A percentile compares a stretch with the other conserved stretches of the same genome.
These are phyloP conservation scores for Heteromeles arbutifolia DNA, from an alignment of 306 rosid species.

Conservation along the genomic window DNA sequence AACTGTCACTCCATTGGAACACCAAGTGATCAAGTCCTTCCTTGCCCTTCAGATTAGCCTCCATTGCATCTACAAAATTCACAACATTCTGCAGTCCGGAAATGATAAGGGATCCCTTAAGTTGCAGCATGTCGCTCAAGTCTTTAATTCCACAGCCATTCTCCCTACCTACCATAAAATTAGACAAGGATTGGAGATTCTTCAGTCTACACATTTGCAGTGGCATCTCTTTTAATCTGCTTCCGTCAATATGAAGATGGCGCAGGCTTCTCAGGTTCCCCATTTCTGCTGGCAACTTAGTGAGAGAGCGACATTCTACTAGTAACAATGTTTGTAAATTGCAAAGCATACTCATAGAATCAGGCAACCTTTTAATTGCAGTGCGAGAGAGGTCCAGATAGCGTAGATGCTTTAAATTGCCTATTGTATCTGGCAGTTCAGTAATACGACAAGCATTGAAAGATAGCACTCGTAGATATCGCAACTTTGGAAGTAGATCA, in stretches of 20 bases:
- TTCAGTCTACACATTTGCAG: conserved; percentile 15
- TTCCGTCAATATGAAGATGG: conserved; percentile 15
- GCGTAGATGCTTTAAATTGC: conserved; percentile 22
- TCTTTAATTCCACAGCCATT: conserved; percentile 14
- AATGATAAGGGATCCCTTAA: conserved; percentile 21
- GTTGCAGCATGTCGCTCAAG: conserved; percentile 15
- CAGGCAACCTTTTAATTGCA: conserved; percentile 21
- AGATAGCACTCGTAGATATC: conserved; percentile 22
- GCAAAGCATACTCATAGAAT: conserved; percentile 17
- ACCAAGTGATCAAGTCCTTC: conserved; percentile 15
- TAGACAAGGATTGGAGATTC: conserved; percentile 26
- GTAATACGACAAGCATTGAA: conserved; percentile 24
- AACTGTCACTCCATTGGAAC: conserved; percentile 18
- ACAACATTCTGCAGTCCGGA: conserved; percentile 24
- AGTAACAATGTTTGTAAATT: conserved; percentile 29
- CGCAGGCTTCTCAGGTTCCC: conserved; percentile 19
- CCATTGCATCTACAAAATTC: conserved; percentile 22
- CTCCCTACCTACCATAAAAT: conserved; percentile 18
- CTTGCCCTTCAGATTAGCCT: conserved; percentile 30
- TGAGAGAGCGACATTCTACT: conserved; percentile 15
- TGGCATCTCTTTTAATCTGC: conserved; percentile 30
- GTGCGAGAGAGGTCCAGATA: conserved; percentile 29
- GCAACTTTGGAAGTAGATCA: conserved; percentile 16
- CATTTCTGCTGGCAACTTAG: conserved; percentile 19
- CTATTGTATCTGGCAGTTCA: conserved; percentile 21